Conservation (phyloP, 768 basidiomycete species). For the Hypholoma sublateritium region DNA sequence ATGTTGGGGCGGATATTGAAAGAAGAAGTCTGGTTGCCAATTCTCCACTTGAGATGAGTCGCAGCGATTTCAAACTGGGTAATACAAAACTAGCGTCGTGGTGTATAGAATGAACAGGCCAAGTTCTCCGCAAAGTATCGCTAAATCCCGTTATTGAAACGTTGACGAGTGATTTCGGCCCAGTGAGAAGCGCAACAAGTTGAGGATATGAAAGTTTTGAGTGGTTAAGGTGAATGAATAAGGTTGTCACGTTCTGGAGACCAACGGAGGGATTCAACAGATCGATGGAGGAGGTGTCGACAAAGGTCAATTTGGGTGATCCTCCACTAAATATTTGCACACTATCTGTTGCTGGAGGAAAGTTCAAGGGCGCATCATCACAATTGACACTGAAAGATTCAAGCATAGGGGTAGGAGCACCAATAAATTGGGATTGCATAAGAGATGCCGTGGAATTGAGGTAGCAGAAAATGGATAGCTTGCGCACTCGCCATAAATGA, state of each 20-base stretch:
- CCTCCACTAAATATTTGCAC: constrained; percentile 17
- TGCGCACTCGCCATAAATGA: background rate
- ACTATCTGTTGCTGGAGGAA: background rate
- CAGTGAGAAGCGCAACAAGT: constrained; percentile 18
- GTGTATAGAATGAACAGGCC: constrained; percentile 17
- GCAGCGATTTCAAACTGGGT: constrained; percentile 27
- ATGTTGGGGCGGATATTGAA: constrained; percentile 25
- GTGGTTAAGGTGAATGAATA: constrained; percentile 25
- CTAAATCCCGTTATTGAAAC: constrained; percentile 30
- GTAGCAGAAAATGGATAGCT: constrained; percentile 1
- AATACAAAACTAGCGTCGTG: constrained; percentile 19
- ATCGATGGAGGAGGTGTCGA: constrained; percentile 27
- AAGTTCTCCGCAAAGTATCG: constrained; percentile 9
- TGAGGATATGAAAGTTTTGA: constrained; percentile 8
- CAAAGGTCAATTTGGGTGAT: constrained; percentile 20
- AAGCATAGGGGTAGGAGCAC: constrained; percentile 16
- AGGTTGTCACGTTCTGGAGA: constrained; percentile 29
- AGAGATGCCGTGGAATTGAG: background rate
- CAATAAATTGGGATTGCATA: constrained; percentile 6
- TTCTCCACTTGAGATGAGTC: constrained; percentile 22
- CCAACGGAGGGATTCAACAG: constrained; percentile 19
- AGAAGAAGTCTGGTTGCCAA: constrained; percentile 28
- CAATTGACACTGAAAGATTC: constrained; percentile 23
- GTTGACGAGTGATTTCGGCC: constrained; percentile 23
- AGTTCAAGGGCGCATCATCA: background rate